Percentiles rank a stretch among this genome's conserved stretches.
Conservation (phyloP, 2,329 filamentous ascomycete genomes). For the Nigrospora osmanthi region DNA sequence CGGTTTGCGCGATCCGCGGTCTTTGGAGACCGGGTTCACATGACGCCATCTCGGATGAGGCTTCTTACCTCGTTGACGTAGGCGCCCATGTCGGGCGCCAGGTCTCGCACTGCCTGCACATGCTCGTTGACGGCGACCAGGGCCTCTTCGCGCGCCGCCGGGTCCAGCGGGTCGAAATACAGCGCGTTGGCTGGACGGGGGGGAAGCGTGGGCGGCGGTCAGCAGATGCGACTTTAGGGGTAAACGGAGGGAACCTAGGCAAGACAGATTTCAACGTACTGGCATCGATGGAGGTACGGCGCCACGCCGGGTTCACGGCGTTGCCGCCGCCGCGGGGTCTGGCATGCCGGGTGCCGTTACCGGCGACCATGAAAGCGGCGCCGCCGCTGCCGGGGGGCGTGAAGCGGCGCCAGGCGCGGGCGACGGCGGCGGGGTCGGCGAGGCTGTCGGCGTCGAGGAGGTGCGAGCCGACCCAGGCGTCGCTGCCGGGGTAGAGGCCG, state of each 20-base stretch:
- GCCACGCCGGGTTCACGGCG: constrained; percentile 43
- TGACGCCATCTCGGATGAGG: too few species aligned
- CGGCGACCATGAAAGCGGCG: constrained; percentile 32
- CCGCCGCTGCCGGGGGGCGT: constrained; percentile 16
- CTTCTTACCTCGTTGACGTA: constrained; percentile 40
- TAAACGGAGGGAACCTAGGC: background rate
- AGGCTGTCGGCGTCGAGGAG: constrained; percentile 31
- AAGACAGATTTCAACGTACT: constrained; percentile 29
- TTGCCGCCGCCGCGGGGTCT: constrained; percentile 35
- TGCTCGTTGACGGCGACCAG: constrained; percentile 15
- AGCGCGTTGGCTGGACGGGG: constrained; percentile 15
- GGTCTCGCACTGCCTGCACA: constrained; percentile 25
- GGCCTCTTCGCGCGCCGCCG: constrained; percentile 16
- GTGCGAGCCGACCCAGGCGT: constrained; percentile 31
- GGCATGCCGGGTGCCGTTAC: constrained; percentile 34
- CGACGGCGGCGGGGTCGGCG: constrained; percentile 23
- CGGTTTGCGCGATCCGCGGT: too few species aligned
- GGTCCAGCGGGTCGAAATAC: constrained; percentile 22
- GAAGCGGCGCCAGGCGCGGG: constrained; percentile 27
- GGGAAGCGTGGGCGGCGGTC: constrained; percentile 3
- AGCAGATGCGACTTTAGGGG: background rate
- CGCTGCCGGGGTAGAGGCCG: constrained; percentile 20
- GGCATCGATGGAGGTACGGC: constrained; percentile 31
- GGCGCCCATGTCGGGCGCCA: constrained; percentile 32
- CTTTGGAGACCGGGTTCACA: too few species aligned